phyloP scores from a whole-genome alignment of 306 rosid genomes.

The Oemleria cerasiformis region DNA sequence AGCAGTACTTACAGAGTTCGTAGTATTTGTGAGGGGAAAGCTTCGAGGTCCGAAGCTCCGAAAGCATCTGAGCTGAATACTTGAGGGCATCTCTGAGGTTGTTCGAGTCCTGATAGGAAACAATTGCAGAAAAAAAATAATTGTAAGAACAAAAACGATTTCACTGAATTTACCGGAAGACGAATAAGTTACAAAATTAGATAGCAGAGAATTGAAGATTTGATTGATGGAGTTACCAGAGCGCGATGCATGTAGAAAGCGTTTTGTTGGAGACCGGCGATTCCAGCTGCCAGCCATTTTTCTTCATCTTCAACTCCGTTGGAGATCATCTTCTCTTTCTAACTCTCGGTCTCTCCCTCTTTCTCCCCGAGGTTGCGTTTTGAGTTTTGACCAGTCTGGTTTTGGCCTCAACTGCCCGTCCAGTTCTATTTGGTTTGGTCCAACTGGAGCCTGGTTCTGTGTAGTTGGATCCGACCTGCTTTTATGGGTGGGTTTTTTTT shows the following conservation, averaged over 20 bases:
- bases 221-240: slow-evolving; percentile 46
- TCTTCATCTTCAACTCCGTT: slow-evolving; percentile 90
- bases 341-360: not conserved
- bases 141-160: slow-evolving; percentile 17
- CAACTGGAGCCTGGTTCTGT: not conserved
- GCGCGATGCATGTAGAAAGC: slow-evolving; percentile 99
- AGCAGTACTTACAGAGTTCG: slow-evolving; percentile 68
- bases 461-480: slow-evolving; percentile 8
- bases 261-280: slow-evolving; percentile 95
- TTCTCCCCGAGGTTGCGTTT: slow-evolving; percentile 5
- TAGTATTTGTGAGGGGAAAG: slow-evolving; percentile 98
- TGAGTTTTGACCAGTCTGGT: slow-evolving; percentile 24
- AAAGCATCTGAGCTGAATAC: slow-evolving; percentile 97
- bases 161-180: slow-evolving; percentile 7
- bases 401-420: slow-evolving; percentile 29
- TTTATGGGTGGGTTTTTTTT: not conserved
- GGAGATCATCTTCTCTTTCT: slow-evolving; percentile 53
- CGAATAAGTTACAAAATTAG: not conserved
- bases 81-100: slow-evolving; percentile 93
- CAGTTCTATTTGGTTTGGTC: slow-evolving; percentile 6
- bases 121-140: not conserved
- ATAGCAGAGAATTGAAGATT: slow-evolving; percentile 13
- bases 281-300: slow-evolving; percentile 92
- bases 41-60: slow-evolving; percentile 95
- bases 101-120: slow-evolving; percentile 70